Evolutionary conservation across 441 rosid genomes (phyloP), one percentile per base, ranked within the genome.

Genomic region (Syzygium syzygioides): DNA sequence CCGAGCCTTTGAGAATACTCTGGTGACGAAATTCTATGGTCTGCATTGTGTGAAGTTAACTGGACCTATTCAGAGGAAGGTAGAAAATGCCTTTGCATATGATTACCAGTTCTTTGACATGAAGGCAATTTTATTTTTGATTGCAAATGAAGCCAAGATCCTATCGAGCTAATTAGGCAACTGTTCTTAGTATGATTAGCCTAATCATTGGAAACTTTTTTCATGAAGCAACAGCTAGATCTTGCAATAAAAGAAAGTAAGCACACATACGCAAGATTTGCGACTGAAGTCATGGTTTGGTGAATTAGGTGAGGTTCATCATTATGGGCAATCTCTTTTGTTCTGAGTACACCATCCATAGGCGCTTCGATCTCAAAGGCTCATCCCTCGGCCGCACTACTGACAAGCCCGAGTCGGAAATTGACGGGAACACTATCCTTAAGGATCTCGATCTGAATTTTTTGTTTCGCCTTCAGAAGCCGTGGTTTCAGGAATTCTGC

Each of bases 311-410:
- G 50, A 59, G 90, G 88, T 89, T 89, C 66, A 80, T 89, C 86
- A 79, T 89, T 55, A 89, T 89, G 90, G 90, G 90, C 60, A 89
- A 89, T 54, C 90, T 89, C 56, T 89, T 89, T 59, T 89, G 90
- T 48, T 89, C 90, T 8, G 90, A 89, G 86, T 89, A 89, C 50
- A 89, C 86, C 50, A 79, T 89, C 60, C 90, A 89, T 85, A 86
- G 88, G 79, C 85, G 86, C 57, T 89, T 89, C 26, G 90, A 89
- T 80, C 88, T 89, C 48, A 89, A 89, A 79, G 90, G 90, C 20
- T 89, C 90, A 7, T 89, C 90, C 23, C 90, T 89, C 5, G 90
- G 90, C 80, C 90, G 90, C 86, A 79, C 88, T 10, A 89, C 90
- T 17, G 90, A 89, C 8, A 89, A 89, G 83, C 88, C 90, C 3